Evolutionary conservation across 2,329 filamentous ascomycete species (phyloP).

Genomic region (Davidsoniella eucalypti): DNA sequence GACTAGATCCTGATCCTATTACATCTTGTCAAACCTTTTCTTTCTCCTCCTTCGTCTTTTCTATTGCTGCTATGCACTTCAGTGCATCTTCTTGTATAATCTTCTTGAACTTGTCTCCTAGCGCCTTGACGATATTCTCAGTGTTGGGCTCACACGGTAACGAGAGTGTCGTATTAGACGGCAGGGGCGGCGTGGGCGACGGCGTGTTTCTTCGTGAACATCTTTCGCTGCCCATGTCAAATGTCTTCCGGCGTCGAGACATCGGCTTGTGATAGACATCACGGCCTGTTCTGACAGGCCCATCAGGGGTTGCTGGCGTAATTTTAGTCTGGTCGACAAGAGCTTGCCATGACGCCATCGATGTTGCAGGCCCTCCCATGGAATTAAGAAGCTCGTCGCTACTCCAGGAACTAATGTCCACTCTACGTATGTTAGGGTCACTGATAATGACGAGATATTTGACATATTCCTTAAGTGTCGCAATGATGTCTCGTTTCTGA

Average conservation of each 20-base stretch:
- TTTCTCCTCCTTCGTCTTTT: too few species aligned
- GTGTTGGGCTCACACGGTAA: constrained; percentile 11
- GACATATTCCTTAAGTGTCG: constrained; percentile 8
- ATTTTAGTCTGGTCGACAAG: constrained; percentile 12
- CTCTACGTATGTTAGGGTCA: constrained; percentile 6
- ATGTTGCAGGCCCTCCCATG: constrained; percentile 11
- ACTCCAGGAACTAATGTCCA: neutral
- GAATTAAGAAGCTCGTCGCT: constrained; percentile 3
- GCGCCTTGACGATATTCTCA: neutral
- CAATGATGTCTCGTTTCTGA: neutral
- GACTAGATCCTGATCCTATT: too few species aligned
- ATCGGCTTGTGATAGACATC: constrained; percentile 12
- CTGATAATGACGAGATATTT: constrained; percentile 10
- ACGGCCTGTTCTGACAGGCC: constrained; percentile 8
- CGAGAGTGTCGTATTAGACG: constrained; percentile 4
- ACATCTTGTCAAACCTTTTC: neutral
- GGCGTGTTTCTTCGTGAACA: neutral
- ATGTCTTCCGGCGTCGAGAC: constrained; percentile 8
- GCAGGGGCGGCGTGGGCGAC: neutral
- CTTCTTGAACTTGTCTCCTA: constrained; percentile 8
- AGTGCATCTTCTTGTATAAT: constrained; percentile 8
- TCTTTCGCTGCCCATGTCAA: neutral
- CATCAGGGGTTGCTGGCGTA: constrained; percentile 7
- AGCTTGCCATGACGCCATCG: constrained; percentile 12
- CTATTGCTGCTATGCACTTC: too few species aligned